These are phyloP conservation scores for Penicillium daleae DNA, from an alignment of 495 filamentous ascomycete genomes.

Conservation along the genomic window DNA sequence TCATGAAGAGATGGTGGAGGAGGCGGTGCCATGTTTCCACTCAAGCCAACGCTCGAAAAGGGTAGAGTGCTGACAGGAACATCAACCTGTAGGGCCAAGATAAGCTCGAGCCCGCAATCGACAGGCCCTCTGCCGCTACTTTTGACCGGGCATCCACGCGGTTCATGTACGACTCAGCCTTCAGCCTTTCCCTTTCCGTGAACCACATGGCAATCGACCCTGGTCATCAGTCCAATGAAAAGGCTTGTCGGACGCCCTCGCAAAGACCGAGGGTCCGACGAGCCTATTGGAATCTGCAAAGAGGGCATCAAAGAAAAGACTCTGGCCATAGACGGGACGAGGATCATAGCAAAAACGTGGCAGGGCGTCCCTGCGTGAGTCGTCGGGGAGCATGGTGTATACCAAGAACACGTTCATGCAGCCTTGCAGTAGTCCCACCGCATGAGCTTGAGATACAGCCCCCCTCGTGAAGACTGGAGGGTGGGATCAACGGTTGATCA, in stretches of 20 bases:
- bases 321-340: background rate
- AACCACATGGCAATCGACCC: constrained; percentile 19
- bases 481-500: background rate
- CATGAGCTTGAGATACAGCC: background rate
- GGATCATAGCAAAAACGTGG: constrained; percentile 21
- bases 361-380: constrained; percentile 34
- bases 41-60: constrained; percentile 7
- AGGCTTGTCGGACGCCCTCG: background rate
- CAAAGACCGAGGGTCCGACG: background rate
- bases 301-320: background rate
- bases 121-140: background rate
- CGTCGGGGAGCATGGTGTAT: constrained; percentile 9
- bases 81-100: background rate
- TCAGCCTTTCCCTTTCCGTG: constrained; percentile 9
- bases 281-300: background rate
- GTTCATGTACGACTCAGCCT: constrained; percentile 11
- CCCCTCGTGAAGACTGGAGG: background rate
- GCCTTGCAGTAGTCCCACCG: background rate
- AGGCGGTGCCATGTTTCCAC: background rate
- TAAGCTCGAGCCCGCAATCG: background rate
- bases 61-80: constrained; percentile 15
- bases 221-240: background rate
- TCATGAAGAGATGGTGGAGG: constrained; percentile 3
- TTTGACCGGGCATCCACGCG: background rate
- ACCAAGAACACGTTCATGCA: constrained; percentile 1